A percentile compares a stretch with the other conserved stretches of the same genome.
phyloP scores from a whole-genome alignment of 257 asterid species.

The Rubia yunnanensis region DNA sequence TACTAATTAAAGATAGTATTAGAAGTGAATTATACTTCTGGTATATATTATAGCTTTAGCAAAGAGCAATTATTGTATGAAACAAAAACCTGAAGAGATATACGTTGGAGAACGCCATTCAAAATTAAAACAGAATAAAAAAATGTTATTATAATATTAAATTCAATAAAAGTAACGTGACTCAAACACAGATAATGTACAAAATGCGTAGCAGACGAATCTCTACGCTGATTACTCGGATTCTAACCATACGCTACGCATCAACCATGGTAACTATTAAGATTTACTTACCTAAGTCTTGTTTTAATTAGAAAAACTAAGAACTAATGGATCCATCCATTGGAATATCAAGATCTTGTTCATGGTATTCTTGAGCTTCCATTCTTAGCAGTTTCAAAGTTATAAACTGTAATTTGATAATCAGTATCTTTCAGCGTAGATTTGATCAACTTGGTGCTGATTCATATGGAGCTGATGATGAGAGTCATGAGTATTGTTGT shows the following conservation, averaged over 20 bases:
- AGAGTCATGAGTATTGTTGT: not conserved
- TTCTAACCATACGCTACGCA: not conserved
- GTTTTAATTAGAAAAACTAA: not conserved
- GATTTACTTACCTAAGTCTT: not conserved
- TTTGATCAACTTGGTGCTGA: conserved; percentile 8
- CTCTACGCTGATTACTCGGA: not conserved
- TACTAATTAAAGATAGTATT: too few species aligned
- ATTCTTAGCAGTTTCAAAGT: not conserved
- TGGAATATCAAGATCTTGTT: not conserved
- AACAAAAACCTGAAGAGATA: not conserved
- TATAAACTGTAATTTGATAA: not conserved
- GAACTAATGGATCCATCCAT: not conserved
- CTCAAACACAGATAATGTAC: not conserved
- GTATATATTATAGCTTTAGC: not conserved
- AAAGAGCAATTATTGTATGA: not conserved
- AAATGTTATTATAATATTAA: not conserved
- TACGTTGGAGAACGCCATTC: not conserved
- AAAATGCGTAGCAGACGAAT: not conserved
- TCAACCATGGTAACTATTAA: not conserved
- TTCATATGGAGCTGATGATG: not conserved
- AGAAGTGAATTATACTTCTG: not conserved
- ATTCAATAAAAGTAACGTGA: not conserved
- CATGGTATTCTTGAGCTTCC: not conserved
- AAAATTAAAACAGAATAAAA: not conserved
- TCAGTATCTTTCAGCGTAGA: not conserved